Evolutionary conservation across 179 eudicot genomes (phyloP).

Genomic region (Silene coronaria): DNA sequence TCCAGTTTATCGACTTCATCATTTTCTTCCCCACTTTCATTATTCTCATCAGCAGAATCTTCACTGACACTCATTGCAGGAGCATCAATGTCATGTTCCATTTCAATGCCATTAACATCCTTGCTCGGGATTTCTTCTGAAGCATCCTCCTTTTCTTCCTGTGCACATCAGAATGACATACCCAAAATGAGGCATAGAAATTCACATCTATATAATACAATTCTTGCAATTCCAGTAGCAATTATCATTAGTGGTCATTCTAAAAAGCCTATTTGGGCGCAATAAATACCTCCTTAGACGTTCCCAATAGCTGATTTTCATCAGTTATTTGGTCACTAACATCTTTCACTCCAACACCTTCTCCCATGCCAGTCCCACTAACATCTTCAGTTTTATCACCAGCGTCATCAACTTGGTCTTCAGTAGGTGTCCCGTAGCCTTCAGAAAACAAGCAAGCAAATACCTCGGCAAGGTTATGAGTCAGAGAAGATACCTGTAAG

Average conservation of each 20-base stretch:
- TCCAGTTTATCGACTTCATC: constrained; percentile 57
- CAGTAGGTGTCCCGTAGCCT: constrained; percentile 64
- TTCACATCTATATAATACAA: background rate
- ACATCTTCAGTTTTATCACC: constrained; percentile 55
- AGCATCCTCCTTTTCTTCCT: constrained; percentile 54
- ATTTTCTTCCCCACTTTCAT: constrained; percentile 38
- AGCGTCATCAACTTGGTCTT: constrained; percentile 53
- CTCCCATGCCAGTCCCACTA: constrained; percentile 93
- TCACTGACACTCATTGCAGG: constrained; percentile 65
- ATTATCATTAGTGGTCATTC: too few species aligned
- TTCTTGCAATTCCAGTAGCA: too few species aligned
- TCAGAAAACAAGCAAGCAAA: constrained; percentile 67
- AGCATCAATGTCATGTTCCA: constrained; percentile 72
- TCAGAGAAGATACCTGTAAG: constrained; percentile 57
- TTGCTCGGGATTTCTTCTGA: constrained; percentile 48
- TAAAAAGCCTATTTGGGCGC: background rate
- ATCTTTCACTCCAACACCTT: constrained; percentile 74
- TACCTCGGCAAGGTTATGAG: constrained; percentile 59
- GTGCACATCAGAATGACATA: constrained; percentile 29
- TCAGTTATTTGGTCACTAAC: constrained; percentile 84
- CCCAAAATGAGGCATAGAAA: background rate
- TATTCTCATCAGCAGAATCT: constrained; percentile 53
- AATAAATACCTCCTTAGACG: constrained; percentile 57
- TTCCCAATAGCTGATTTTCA: constrained; percentile 87
- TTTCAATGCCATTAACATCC: constrained; percentile 74